Percentiles rank a stretch among this genome's conserved stretches.
Evolutionary conservation across 805 yeast species (phyloP).

Genomic region (Monosporozyma solicola): DNA sequence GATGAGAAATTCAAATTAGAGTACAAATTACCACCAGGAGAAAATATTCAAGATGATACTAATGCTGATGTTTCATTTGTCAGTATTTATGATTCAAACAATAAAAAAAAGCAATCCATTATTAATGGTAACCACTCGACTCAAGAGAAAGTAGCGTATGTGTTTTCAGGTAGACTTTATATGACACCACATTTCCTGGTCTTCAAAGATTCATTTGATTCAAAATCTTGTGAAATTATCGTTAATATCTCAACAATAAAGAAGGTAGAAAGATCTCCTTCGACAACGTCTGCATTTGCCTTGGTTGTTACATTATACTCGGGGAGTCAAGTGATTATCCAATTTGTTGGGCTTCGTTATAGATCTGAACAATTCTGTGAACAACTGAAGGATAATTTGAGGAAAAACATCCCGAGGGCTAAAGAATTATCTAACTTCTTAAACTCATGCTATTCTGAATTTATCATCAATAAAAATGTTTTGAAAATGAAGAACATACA

Average conservation of each 20-base stretch:
- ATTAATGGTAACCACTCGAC: constrained; percentile 1
- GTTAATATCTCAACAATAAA: constrained; percentile 70
- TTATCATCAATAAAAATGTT: constrained; percentile 48
- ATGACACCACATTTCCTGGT: constrained; percentile 69
- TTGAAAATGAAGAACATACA: constrained; percentile 31
- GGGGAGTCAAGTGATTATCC: constrained; percentile 52
- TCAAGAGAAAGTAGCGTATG: constrained; percentile 21
- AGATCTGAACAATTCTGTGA: constrained; percentile 76
- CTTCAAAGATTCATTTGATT: constrained; percentile 64
- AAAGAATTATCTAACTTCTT: constrained; percentile 56
- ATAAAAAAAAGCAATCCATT: constrained; percentile 2
- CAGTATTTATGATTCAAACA: constrained; percentile 16
- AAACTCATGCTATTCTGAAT: constrained; percentile 76
- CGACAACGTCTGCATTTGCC: constrained; percentile 68
- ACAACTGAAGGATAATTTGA: constrained; percentile 50
- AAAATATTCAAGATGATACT: constrained; percentile 53
- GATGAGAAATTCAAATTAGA: constrained; percentile 65
- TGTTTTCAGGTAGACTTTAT: constrained; percentile 55
- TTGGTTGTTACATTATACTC: constrained; percentile 61
- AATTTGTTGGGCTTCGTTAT: constrained; percentile 70
- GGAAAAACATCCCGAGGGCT: constrained; percentile 54
- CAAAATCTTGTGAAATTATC: constrained; percentile 54
- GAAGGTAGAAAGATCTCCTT: constrained; percentile 79
- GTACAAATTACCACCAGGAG: constrained; percentile 64
- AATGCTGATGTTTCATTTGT: constrained; percentile 51